A percentile compares a stretch with the other conserved stretches of the same genome.
phyloP scores from a whole-genome alignment of 1,139 yeast species.

The Hansenula anomala region DNA sequence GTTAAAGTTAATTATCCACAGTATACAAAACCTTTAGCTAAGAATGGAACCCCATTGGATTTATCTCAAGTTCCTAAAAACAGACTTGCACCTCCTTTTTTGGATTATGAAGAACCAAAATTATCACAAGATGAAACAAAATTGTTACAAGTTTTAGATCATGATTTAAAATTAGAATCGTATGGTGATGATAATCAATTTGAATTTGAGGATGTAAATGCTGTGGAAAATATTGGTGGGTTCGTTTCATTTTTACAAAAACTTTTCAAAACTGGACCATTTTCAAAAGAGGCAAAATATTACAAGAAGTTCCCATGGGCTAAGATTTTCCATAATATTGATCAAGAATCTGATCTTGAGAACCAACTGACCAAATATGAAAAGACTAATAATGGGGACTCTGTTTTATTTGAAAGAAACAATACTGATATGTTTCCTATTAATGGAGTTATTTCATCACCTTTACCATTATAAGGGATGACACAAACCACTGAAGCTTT shows the following conservation, averaged over 20 bases:
- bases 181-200: neutral
- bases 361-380: neutral
- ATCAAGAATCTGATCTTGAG: conserved; percentile 2
- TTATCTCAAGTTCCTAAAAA: conserved; percentile 11
- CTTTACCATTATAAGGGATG: neutral
- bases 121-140: conserved; percentile 13
- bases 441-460: too few relatives aligned
- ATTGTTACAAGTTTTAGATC: conserved; percentile 13
- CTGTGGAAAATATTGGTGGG: neutral
- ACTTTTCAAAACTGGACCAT: conserved; percentile 5
- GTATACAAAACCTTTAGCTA: conserved; percentile 16
- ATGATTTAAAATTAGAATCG: conserved; percentile 9
- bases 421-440: conserved; percentile 13
- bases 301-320: conserved; percentile 16
- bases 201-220: neutral
- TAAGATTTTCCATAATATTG: conserved; percentile 10
- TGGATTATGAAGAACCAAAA: conserved; percentile 3
- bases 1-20: conserved; percentile 16
- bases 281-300: conserved; percentile 6
- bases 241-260: neutral
- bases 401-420: conserved; percentile 8
- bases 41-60: conserved; percentile 15
- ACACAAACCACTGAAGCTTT: neutral
- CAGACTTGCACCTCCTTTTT: conserved; percentile 10
- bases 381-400: neutral